Conservation (phyloP, 202 grass and related monocot species). For the Zoysia matrella region DNA sequence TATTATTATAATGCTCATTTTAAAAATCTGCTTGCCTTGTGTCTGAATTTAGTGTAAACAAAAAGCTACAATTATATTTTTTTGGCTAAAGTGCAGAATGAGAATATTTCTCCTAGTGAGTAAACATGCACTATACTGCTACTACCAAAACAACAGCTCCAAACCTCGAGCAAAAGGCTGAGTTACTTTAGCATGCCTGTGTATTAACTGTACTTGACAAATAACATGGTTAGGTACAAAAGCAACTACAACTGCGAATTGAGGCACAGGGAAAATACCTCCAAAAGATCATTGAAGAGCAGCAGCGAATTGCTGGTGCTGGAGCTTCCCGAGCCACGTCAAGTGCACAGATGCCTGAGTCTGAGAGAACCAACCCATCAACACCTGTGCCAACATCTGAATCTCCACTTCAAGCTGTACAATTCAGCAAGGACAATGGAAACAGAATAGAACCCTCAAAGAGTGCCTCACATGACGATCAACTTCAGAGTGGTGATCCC, state of each 20-base stretch:
- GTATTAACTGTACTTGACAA: background rate
- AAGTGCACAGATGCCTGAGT: conserved; percentile 33
- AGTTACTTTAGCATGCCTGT: too few species aligned
- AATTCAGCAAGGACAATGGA: conserved; percentile 15
- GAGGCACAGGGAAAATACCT: conserved; percentile 14
- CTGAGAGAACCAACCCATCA: conserved; percentile 47
- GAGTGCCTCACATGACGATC: conserved; percentile 47
- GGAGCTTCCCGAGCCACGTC: conserved; percentile 12
- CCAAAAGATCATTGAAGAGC: conserved; percentile 57
- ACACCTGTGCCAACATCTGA: conserved; percentile 50
- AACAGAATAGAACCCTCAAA: conserved; percentile 12
- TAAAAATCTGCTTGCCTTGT: background rate
- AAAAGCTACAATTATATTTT: background rate
- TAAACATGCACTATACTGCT: background rate
- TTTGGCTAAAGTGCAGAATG: background rate
- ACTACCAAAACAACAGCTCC: background rate
- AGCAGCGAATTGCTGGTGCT: conserved; percentile 38
- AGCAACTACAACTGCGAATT: conserved; percentile 39
- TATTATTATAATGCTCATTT: background rate
- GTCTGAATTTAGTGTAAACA: background rate
- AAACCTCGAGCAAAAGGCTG: background rate
- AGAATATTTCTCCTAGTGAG: background rate
- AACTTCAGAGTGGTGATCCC: conserved; percentile 42
- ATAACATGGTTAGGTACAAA: conserved; percentile 3
- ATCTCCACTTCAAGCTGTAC: conserved; percentile 27